phyloP scores from a whole-genome alignment of 495 filamentous ascomycete species.

The Daldinia loculata region DNA sequence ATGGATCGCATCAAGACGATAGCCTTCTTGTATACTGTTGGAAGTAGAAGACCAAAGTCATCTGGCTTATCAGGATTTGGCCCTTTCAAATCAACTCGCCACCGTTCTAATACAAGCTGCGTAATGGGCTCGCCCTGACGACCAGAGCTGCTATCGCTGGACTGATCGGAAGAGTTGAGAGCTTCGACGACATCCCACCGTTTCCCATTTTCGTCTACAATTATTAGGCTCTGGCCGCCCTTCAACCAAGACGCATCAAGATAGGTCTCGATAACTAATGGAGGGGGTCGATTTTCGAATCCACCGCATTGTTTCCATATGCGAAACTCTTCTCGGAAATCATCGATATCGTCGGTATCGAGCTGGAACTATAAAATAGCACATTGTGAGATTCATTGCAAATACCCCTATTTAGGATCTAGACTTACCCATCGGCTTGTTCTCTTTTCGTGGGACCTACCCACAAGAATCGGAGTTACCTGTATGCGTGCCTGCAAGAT shows the following conservation, averaged over 20 bases:
- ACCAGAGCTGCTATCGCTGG: conserved; percentile 59
- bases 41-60: conserved; percentile 75
- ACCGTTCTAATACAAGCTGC: conserved; percentile 88
- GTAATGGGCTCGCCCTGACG: conserved; percentile 56
- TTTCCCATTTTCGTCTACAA: conserved; percentile 87
- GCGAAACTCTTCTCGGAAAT: conserved; percentile 78
- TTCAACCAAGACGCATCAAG: conserved; percentile 83
- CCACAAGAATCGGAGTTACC: conserved; percentile 67
- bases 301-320: conserved; percentile 82
- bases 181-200: conserved; percentile 91
- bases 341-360: conserved; percentile 90
- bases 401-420: conserved; percentile 1
- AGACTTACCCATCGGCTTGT: conserved; percentile 92
- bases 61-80: conserved; percentile 59
- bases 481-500: conserved; percentile 81
- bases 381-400: conserved; percentile 31
- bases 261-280: conserved; percentile 89
- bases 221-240: conserved; percentile 84
- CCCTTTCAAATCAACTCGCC: conserved; percentile 80
- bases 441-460: conserved; percentile 63
- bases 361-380: conserved; percentile 78
- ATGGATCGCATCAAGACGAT: conserved; percentile 94
- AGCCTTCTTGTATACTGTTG: conserved; percentile 93
- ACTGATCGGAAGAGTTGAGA: conserved; percentile 69
- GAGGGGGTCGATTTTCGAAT: conserved; percentile 79